Evolutionary conservation across 345 rosid species (phyloP), one percentile per base, ranked within the genome.

Genomic region (Heritiera littoralis): DNA sequence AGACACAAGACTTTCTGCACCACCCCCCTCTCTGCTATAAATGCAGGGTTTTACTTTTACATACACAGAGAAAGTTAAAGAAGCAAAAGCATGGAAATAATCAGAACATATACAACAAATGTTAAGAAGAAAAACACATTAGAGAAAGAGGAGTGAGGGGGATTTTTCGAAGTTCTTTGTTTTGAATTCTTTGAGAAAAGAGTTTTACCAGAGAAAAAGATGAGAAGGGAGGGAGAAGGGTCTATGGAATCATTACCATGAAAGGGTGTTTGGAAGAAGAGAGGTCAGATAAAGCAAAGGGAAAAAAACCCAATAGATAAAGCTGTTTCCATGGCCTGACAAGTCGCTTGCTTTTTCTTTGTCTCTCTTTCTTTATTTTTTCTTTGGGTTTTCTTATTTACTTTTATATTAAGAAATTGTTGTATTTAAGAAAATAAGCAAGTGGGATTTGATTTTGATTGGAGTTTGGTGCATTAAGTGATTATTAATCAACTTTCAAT

Each of bases 1-100:
- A 80, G 78, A 81, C 81, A 73, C 82, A 68, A 77, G 73, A 80
- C 87, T 86, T 84, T 83, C 88, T 88, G 91, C 55, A 83, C 83
- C 78, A 63, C 58, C 41, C 45, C 61, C 58, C 43, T 41, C 38
- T 66, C 88, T 83, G 86, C 48, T 32, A 73, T 79, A 14, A 74
- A 66, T 81, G 79, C 83, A 82, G 83, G 76, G 75, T 76, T 78
- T 71, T 49, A 15, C 59, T 70, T 38, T 73, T 73, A 66, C 41
- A 61, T 66, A 43, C 76, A 56, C 35, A 64, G 28, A 69, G 78
- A 80, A 64, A 80, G 68, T 30, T 41, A 61, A 46, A 81, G 48
- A 69, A 10, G 75, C 23, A 70, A 72, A 80, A 84, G 85, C 74
- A 77, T 72, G 74, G 43, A 59, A 73, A 68, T 6, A 45, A 68